These are phyloP conservation scores for Russula sp. DNA, from an alignment of 768 basidiomycete species.

Conservation along the genomic window DNA sequence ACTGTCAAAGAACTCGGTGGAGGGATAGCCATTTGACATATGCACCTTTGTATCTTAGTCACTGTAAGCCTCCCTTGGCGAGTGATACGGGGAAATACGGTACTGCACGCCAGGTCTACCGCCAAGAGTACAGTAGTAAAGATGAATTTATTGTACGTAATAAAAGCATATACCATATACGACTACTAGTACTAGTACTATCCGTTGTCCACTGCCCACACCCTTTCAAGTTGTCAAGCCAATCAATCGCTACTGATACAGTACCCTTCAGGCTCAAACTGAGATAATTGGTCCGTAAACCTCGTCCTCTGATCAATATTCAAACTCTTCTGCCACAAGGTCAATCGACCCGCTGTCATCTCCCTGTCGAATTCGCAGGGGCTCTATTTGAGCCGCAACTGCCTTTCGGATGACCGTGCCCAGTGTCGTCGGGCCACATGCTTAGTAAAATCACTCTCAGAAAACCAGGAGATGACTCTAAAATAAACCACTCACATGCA, in stretches of 20 bases:
- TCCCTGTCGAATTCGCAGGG: constrained; percentile 44
- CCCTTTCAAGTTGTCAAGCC: neutral
- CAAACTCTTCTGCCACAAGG: constrained; percentile 64
- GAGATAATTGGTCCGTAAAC: neutral
- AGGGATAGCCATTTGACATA: neutral
- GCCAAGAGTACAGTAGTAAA: no score
- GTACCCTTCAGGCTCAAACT: neutral
- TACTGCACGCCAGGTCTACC: neutral
- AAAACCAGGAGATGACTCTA: neutral
- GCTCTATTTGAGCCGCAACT: constrained; percentile 55
- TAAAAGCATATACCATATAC: neutral
- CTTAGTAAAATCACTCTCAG: constrained; percentile 31
- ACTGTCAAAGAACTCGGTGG: constrained; percentile 30
- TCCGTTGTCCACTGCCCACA: neutral
- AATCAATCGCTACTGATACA: neutral
- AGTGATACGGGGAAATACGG: neutral
- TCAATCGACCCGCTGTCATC: constrained; percentile 54
- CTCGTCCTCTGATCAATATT: constrained; percentile 36
- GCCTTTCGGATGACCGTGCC: constrained; percentile 64
- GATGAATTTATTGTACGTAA: neutral
- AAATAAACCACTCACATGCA: constrained; percentile 37
- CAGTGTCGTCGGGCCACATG: constrained; percentile 67
- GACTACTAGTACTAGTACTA: no score
- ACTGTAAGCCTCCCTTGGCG: neutral
- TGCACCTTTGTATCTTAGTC: neutral